A percentile compares a stretch with the other conserved stretches of the same genome.
These are phyloP conservation scores for Hericium alpestre DNA, from an alignment of 768 basidiomycete genomes.

Conservation along the genomic window DNA sequence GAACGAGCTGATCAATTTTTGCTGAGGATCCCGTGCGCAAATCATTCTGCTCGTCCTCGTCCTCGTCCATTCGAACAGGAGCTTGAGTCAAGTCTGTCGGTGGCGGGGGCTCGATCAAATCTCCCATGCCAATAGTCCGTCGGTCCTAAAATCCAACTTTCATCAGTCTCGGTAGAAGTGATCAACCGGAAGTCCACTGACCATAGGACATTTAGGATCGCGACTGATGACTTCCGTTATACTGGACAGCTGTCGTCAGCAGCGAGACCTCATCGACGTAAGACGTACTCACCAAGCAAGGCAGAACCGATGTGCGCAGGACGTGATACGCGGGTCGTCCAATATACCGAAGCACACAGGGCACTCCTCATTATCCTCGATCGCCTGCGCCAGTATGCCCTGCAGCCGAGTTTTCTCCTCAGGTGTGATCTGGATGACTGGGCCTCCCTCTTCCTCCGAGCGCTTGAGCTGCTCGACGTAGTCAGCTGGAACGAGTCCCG, in stretches of 20 bases:
- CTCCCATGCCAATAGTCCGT: slow-evolving; percentile 38
- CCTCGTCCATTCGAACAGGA: slow-evolving; percentile 28
- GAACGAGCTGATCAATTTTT: slow-evolving; percentile 74
- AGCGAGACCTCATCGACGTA: too few species aligned
- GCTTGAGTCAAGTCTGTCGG: slow-evolving; percentile 62
- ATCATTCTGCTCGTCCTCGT: slow-evolving; percentile 23
- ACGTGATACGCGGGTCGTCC: slow-evolving; percentile 60
- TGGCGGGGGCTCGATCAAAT: slow-evolving; percentile 53
- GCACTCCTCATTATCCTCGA: slow-evolving; percentile 79
- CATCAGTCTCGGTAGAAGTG: neutral
- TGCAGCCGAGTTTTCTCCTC: slow-evolving; percentile 50
- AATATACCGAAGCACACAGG: slow-evolving; percentile 60
- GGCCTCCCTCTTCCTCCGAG: slow-evolving; percentile 22
- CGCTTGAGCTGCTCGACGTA: slow-evolving; percentile 55
- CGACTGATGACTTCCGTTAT: slow-evolving; percentile 61
- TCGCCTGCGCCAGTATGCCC: slow-evolving; percentile 44
- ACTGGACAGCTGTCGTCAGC: slow-evolving; percentile 22
- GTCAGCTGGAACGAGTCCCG: slow-evolving; percentile 57
- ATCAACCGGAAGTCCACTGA: slow-evolving; percentile 16
- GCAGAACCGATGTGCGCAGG: slow-evolving; percentile 67
- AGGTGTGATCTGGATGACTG: slow-evolving; percentile 34
- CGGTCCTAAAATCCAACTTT: slow-evolving; percentile 42
- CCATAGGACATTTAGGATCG: slow-evolving; percentile 79
- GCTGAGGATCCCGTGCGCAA: slow-evolving; percentile 56
- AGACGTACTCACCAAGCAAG: slow-evolving; percentile 42